Conservation (phyloP, 2,329 filamentous ascomycete genomes). For the Fusarium albosuccineum region DNA sequence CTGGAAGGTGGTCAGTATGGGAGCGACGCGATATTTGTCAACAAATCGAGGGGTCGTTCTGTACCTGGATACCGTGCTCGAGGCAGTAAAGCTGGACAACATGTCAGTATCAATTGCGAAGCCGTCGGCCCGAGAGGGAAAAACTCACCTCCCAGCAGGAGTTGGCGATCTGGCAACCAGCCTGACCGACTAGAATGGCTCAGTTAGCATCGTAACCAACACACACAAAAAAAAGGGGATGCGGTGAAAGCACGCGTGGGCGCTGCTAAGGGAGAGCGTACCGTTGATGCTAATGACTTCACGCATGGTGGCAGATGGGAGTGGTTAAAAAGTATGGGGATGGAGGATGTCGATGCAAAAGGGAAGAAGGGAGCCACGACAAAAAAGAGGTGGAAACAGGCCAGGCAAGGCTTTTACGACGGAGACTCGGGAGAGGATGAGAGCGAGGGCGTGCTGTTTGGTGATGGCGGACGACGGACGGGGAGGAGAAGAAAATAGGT, state of each 20-base stretch:
- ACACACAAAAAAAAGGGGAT: slow-evolving; percentile 44
- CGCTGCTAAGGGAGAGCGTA: slow-evolving; percentile 63
- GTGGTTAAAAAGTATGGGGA: slow-evolving; percentile 40
- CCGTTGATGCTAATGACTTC: slow-evolving; percentile 99
- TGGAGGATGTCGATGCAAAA: slow-evolving; percentile 50
- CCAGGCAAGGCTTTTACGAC: slow-evolving; percentile 49
- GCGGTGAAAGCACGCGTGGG: slow-evolving; percentile 57
- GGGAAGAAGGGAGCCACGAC: slow-evolving; percentile 47
- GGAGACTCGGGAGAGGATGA: slow-evolving; percentile 45
- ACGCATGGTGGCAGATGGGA: slow-evolving; percentile 80
- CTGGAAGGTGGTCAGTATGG: slow-evolving; percentile 61
- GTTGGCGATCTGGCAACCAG: slow-evolving; percentile 99
- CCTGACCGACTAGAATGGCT: slow-evolving; percentile 88
- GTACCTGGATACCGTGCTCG: slow-evolving; percentile 98
- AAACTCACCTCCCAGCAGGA: slow-evolving; percentile 99
- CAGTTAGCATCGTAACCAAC: slow-evolving; percentile 63
- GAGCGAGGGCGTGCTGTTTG: slow-evolving; percentile 46
- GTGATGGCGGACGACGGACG: slow-evolving; percentile 43
- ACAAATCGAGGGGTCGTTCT: slow-evolving; percentile 50
- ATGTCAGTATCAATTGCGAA: slow-evolving; percentile 46
- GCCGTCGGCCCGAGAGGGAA: slow-evolving; percentile 20
- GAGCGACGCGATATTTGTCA: slow-evolving; percentile 29
- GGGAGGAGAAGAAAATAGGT: slow-evolving; percentile 57
- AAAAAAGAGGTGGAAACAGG: slow-evolving; percentile 44
- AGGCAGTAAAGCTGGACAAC: slow-evolving; percentile 92